phyloP scores from a whole-genome alignment of 371 early-diverging fungal genomes.

The Haplosporangium sp. region DNA sequence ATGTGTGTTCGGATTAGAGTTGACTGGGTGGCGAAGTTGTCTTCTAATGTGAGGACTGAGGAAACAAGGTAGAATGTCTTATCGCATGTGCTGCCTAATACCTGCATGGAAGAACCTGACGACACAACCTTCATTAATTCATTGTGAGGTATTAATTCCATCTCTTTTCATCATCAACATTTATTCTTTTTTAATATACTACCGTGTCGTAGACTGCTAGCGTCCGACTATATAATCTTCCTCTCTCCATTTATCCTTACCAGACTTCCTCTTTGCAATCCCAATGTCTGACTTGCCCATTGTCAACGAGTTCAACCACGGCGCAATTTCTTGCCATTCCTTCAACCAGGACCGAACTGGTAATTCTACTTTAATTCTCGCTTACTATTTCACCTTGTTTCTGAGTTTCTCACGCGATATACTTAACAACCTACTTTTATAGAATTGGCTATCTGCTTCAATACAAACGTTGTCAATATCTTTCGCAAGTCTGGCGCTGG shows the following conservation, averaged over 20 bases:
- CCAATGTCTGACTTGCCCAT: conserved; percentile 19
- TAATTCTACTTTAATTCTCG: conserved; percentile 52
- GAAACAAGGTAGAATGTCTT: neutral
- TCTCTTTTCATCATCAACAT: conserved; percentile 3
- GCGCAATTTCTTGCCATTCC: conserved; percentile 91
- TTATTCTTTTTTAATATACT: conserved; percentile 1
- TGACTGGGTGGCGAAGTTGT: too few relatives aligned
- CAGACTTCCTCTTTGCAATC: too few relatives aligned
- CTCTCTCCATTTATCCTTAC: neutral
- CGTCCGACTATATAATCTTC: conserved; percentile 31
- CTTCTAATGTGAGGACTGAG: neutral
- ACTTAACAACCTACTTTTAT: conserved; percentile 1
- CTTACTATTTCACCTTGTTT: too few relatives aligned
- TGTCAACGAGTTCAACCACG: conserved; percentile 62
- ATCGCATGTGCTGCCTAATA: neutral
- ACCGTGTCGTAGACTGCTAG: conserved; percentile 54
- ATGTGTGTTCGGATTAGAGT: too few relatives aligned
- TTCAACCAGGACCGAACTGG: conserved; percentile 91
- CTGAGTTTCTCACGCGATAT: too few relatives aligned
- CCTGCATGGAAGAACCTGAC: neutral
- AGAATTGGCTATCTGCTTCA: conserved; percentile 94
- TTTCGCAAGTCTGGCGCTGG: conserved; percentile 72
- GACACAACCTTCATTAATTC: neutral
- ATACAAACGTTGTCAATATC: conserved; percentile 90
- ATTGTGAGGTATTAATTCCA: neutral